Base-by-base conservation (phyloP, 2,329 filamentous ascomycete species). In the Neofusicoccum cordaticola region DNA sequence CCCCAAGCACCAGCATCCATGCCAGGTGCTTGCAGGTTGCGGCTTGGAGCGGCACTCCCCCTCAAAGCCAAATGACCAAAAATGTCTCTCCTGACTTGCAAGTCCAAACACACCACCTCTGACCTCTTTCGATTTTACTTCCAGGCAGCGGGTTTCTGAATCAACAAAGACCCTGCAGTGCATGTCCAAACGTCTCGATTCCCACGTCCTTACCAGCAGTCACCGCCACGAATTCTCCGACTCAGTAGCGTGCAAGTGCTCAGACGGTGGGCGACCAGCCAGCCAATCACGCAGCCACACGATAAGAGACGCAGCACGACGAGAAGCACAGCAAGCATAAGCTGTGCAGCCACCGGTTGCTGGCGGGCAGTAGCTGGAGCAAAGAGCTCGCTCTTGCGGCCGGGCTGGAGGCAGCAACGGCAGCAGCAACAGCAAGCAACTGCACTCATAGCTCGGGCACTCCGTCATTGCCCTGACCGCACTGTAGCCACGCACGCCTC, bases 231-330 rank as follows among this genome's bases (percentile, higher is more conserved):
- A 60, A 39, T 31, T 34, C 37, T 22, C 27, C 53, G 53, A 57
- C 39, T 57, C 53, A 57, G 27, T 34, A 35, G 44, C 56, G 41
- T 45, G 19, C 27, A 42, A 47, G 56, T 45, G 42, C 52, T 57
- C 37, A 57, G 52, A 42, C 52, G 5, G 35, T 31, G 37, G 52
- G 19, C 52, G 12, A 5, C 35, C 51, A 5, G 35, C 13, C 35
- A 13, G 31, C 56, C 56, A 60, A 60, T 60, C 56, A 60, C 41
- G 11, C 56, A 35, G 56, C 41, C 56, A 60, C 56, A 60, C 56
- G 56, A 60, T 60, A 37, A 52, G 50, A 17, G 31, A 52, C 50
- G 31, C 34, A 47, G 56, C 56, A 37, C 39, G 22, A 58, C 52
- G 22, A 44, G 39, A 44, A 35, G 31, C 56, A 47, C 56, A 37